These are phyloP conservation scores for Saccharomycopsis schoenii DNA, from an alignment of 805 yeast genomes.

Conservation along the genomic window DNA sequence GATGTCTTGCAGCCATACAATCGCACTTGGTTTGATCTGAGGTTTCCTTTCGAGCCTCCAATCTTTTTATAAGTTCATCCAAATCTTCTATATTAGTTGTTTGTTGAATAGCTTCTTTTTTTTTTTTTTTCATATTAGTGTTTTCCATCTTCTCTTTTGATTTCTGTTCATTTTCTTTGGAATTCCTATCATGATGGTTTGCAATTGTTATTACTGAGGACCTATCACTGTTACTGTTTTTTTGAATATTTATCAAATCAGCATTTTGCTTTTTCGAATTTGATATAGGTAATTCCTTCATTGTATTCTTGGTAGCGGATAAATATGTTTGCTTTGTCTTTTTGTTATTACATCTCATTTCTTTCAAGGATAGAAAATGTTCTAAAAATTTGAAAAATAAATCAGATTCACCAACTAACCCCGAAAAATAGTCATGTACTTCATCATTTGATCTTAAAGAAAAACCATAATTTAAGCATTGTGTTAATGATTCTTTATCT, in stretches of 20 bases:
- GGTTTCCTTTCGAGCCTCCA: conserved; percentile 32
- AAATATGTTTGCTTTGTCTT: background rate
- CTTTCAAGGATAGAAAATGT: conserved; percentile 15
- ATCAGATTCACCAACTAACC: conserved; percentile 48
- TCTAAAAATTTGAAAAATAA: conserved; percentile 39
- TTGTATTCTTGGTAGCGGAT: background rate
- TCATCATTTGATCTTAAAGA: conserved; percentile 37
- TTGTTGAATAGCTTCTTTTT: conserved; percentile 33
- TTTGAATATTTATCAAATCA: background rate
- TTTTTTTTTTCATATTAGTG: conserved; percentile 18
- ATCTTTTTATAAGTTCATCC: conserved; percentile 47
- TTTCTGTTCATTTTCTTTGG: conserved; percentile 17
- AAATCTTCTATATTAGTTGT: conserved; percentile 53
- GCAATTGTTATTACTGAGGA: conserved; percentile 24
- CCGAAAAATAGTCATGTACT: conserved; percentile 42
- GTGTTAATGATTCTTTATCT: conserved; percentile 45
- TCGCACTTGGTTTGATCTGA: conserved; percentile 40
- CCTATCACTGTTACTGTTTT: background rate
- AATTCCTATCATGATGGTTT: background rate
- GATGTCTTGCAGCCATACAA: conserved; percentile 84
- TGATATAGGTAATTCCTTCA: background rate
- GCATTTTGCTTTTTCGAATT: background rate
- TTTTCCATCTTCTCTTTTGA: conserved; percentile 22
- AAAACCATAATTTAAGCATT: conserved; percentile 45
- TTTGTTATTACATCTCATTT: background rate